phyloP scores from a whole-genome alignment of 805 yeast species.

The Hanseniaspora valbyensis region DNA sequence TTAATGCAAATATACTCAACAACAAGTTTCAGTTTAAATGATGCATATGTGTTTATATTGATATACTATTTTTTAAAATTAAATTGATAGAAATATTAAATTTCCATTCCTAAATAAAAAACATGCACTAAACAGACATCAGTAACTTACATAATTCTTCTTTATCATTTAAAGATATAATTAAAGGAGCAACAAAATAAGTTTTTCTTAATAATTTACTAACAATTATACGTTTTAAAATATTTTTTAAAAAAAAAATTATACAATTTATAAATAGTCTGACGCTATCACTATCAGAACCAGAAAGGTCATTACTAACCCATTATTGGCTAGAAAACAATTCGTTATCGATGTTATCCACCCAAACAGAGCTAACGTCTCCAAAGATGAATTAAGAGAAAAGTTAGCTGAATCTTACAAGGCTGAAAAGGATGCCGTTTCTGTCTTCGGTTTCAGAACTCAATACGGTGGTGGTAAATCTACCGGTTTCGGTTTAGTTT shows the following conservation, averaged over 20 bases:
- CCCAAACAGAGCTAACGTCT: constrained; percentile 98
- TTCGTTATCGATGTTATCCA: constrained; percentile 98
- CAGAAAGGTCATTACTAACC: constrained; percentile 97
- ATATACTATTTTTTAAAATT: no score
- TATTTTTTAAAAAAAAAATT: background rate
- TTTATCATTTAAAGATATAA: no score
- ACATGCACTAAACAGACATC: no score
- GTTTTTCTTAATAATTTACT: background rate
- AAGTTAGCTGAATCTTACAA: constrained; percentile 79
- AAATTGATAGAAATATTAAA: no score
- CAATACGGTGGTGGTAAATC: constrained; percentile 99
- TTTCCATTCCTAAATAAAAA: no score
- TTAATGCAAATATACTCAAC: no score
- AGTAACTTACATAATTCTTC: no score
- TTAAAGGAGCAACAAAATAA: background rate
- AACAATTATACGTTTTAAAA: constrained; percentile 3
- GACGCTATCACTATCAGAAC: constrained; percentile 99
- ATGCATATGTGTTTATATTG: no score
- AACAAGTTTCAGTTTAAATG: no score
- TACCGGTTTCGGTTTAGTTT: constrained; percentile 97
- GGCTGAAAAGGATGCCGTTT: constrained; percentile 85
- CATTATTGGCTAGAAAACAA: constrained; percentile 98
- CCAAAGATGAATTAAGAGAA: constrained; percentile 98
- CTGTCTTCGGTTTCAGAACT: constrained; percentile 99
- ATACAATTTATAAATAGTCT: constrained; percentile 42